Evolutionary conservation across 306 rosid species (phyloP), one percentile per base, ranked within the genome.

Genomic region (Lotus japonicus): DNA sequence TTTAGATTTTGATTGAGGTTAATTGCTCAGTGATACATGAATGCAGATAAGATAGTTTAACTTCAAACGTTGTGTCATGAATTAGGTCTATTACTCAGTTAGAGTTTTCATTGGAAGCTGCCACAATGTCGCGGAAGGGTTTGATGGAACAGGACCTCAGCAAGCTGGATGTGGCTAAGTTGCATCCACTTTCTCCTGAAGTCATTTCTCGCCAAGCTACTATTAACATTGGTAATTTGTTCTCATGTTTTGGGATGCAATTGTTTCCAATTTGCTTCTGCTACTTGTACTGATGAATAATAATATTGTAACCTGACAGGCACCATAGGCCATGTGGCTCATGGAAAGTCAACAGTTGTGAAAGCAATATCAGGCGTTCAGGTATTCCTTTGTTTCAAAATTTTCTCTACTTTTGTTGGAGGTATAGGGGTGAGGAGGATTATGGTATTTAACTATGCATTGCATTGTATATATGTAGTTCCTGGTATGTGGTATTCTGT

Each of bases 281-380:
- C 11, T 64, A 31, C 43, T 74, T 12, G 36, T 73, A 39, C 70
- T 80, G 71, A 78, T 71, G 42, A 26, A n/a, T 75, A 58, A 53
- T 71, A 59, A 70, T 48, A 17, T 56, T 16, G 7, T 57, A 26
- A 54, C 44, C n/a, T n/a, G n/a, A n/a, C n/a, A n/a, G n/a, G n/a
- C n/a, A n/a, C n/a, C n/a, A n/a, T n/a, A n/a, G n/a, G 98, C 59
- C 98, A 92, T 48, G 98, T 92, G 92, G 98, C 98, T 5, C 98
- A 92, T 77, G 98, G 98, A 10, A 92, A 92, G 79, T 92, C 98
- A 1, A 92, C 98, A 0, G 96, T 92, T 15, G 98, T 92, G 49
- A 90, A 92, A 77, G 98, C 98, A 60, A 90, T 92, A 76, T 92
- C 98, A 15, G 98, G 98, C 62, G 97, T 92, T 74, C 97, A 92